Evolutionary conservation across 352 stramenopile species (phyloP).

Genomic region (Pythium dissimile): DNA sequence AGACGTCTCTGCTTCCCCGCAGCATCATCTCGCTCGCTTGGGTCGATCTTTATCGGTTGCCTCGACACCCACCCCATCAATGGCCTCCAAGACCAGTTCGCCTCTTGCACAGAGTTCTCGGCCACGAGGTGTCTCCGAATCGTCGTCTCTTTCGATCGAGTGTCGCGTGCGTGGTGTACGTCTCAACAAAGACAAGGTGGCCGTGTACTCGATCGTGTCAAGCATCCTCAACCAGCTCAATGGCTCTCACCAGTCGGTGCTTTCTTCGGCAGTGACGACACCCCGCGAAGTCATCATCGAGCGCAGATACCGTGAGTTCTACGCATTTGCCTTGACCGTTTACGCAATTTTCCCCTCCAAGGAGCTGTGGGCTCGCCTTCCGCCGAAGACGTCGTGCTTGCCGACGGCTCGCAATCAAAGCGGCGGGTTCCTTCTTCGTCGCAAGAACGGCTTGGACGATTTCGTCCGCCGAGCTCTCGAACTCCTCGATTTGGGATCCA

Average conservation of each 20-base stretch:
- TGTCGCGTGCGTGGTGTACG: conserved; percentile 54
- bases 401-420: conserved; percentile 17
- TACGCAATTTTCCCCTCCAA: conserved; percentile 61
- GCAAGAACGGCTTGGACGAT: conserved; percentile 64
- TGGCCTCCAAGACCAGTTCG: neutral
- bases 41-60: conserved; percentile 23
- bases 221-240: conserved; percentile 21
- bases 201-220: conserved; percentile 56
- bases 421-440: conserved; percentile 57
- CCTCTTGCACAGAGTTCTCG: neutral
- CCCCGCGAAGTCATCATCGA: conserved; percentile 45
- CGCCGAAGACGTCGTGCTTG: conserved; percentile 67
- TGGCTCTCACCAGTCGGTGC: neutral
- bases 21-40: neutral
- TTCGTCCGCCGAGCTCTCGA: conserved; percentile 59
- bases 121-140: neutral
- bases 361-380: conserved; percentile 51
- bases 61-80: neutral
- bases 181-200: conserved; percentile 45
- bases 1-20: neutral
- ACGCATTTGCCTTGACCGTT: conserved; percentile 56
- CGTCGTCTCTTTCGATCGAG: conserved; percentile 27
- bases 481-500: conserved; percentile 48
- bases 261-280: neutral
- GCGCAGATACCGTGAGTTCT: conserved; percentile 75